Evolutionary conservation across 257 asterid species (phyloP).

Genomic region (Coffea eugenioides): DNA sequence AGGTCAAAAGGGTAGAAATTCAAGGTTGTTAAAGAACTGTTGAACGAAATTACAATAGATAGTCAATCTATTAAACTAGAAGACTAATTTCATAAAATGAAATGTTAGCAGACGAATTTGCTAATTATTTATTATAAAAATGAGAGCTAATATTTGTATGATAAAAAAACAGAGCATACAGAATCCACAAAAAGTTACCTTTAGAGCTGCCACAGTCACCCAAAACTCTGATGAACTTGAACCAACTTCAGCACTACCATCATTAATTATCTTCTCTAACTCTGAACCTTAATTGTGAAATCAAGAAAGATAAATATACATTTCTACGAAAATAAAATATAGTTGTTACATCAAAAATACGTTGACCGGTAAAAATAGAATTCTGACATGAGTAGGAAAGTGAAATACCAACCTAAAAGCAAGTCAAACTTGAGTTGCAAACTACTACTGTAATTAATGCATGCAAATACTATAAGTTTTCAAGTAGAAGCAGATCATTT

Average conservation of each 20-base stretch:
- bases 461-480: neutral
- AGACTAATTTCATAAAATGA: neutral
- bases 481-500: neutral
- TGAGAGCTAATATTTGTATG: neutral
- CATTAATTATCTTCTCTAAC: conserved; percentile 61
- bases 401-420: neutral
- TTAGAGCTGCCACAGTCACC: conserved; percentile 90
- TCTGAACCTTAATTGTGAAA: conserved; percentile 54
- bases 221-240: conserved; percentile 85
- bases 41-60: neutral
- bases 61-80: neutral
- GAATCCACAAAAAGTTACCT: conserved; percentile 40
- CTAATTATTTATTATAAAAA: neutral
- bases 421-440: neutral
- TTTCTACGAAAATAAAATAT: neutral
- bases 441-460: neutral
- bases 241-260: conserved; percentile 67
- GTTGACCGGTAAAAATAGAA: neutral
- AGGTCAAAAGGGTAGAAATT: conserved; percentile 10
- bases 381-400: too few relatives aligned
- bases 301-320: conserved; percentile 11
- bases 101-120: neutral
- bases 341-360: neutral
- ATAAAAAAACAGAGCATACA: neutral
- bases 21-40: neutral